Conservation (phyloP, 2,329 filamentous ascomycete genomes). For the Stylonectria norvegica region DNA sequence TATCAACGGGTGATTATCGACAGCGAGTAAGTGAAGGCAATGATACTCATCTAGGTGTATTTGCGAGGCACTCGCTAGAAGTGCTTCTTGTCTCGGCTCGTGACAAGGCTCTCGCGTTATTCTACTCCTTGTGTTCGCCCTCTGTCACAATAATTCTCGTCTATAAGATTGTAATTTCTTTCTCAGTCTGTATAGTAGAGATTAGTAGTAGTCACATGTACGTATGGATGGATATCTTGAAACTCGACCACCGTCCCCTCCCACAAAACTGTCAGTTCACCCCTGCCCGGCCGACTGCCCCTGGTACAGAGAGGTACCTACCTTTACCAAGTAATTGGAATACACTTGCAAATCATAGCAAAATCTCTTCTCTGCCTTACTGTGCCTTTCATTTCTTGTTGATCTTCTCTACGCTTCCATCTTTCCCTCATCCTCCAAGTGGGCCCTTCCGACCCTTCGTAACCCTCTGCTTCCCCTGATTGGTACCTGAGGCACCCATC, state of each 20-base stretch:
- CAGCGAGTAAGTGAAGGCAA: neutral
- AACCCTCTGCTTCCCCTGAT: too few species aligned
- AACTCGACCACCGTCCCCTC: too few species aligned
- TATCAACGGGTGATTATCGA: neutral
- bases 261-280: neutral
- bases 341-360: neutral
- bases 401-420: slow-evolving; percentile 22
- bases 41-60: neutral
- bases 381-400: neutral
- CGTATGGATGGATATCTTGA: neutral
- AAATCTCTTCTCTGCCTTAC: slow-evolving; percentile 1
- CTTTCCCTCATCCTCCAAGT: slow-evolving; percentile 28
- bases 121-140: too few species aligned
- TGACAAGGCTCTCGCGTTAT: too few species aligned
- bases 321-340: neutral
- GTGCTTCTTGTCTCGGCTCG: too few species aligned
- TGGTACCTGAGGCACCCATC: slow-evolving; percentile 18
- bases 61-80: too few species aligned
- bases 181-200: too few species aligned
- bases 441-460: slow-evolving; percentile 5
- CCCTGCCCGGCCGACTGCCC: neutral
- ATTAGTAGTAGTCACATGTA: too few species aligned
- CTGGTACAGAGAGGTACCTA: neutral
- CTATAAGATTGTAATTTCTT: too few species aligned
- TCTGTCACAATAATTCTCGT: too few species aligned